Conservation (phyloP, 306 rosid genomes). For the Quercus bicolor region DNA sequence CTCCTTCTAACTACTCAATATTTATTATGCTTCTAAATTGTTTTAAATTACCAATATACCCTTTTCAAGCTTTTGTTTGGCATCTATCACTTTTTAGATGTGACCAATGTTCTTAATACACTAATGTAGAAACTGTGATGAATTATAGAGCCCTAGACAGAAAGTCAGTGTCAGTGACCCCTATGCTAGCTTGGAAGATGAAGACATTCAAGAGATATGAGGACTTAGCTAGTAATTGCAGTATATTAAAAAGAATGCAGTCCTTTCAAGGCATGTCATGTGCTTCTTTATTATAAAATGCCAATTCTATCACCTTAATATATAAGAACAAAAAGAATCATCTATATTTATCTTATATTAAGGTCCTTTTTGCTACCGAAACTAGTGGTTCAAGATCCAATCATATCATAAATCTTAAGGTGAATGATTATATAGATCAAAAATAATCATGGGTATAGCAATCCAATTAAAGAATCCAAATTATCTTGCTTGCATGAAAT, state of each 20-base stretch:
- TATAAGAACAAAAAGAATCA: neutral
- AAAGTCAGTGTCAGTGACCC: too few relatives aligned
- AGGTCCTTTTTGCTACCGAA: neutral
- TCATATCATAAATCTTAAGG: neutral
- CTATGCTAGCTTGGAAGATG: too few relatives aligned
- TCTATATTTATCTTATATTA: neutral
- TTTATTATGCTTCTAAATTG: neutral
- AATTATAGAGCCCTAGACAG: neutral
- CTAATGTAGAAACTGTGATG: neutral
- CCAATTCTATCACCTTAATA: neutral
- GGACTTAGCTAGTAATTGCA: too few relatives aligned
- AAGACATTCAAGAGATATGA: neutral
- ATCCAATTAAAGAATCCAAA: neutral
- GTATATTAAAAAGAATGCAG: neutral
- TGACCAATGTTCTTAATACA: neutral
- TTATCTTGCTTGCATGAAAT: neutral
- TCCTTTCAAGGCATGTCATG: neutral
- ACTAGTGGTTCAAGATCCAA: neutral
- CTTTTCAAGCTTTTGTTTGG: neutral
- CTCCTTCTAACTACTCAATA: neutral
- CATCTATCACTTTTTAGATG: neutral
- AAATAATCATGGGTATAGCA: neutral
- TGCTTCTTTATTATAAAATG: neutral
- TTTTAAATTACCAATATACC: neutral
- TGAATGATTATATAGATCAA: neutral